Evolutionary conservation across 257 asterid species (phyloP), one percentile per base, ranked within the genome.

Genomic region (Phtheirospermum japonicum): DNA sequence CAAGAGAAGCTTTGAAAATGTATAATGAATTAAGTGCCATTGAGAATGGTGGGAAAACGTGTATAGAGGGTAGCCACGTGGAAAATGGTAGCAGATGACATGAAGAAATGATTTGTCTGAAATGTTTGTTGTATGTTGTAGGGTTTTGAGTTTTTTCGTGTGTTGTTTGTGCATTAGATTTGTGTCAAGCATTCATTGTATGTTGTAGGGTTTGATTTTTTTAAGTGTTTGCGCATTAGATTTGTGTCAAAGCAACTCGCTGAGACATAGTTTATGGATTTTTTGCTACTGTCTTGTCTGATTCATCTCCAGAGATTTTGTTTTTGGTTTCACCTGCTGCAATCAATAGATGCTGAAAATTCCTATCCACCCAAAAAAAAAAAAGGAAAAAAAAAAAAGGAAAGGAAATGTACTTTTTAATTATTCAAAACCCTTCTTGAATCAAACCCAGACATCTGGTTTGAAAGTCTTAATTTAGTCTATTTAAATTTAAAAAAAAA

Each of bases 181-280:
- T n/a, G 49, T 4, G 18, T 42, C 18, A 42, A 42, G n/a, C 14
- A 17, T 42, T 48, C 28, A 23, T 23, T 23, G 2, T 23, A n/a
- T 23, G 3, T 23, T 23, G 34, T 67, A 66, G 69, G 69, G 13
- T 63, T 68, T 56, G n/a, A 49, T 58, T 61, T 70, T 57, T 16
- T 40, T 0, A 39, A 34, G 48, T 75, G 69, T 62, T 36, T 81
- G 82, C 77, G 76, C 66, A 73, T 75, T 48, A 34, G 65, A 79
- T 48, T 36, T 64, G 59, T 68, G 87, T 73, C 83, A 48, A 87
- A 87, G 97, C 90, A 82, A 63, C 96, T 83, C 77, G 90, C 96
- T 83, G 90, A 80, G 95, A 75, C 85, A 53, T 54, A 45, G 45
- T 50, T 63, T 56, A 48, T 32, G 67, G 9, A 34, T 57, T 62